A percentile compares a stretch with the other conserved stretches of the same genome.
These are phyloP conservation scores for Tricholoma saponaceum DNA, from an alignment of 768 basidiomycete genomes.

Conservation along the genomic window DNA sequence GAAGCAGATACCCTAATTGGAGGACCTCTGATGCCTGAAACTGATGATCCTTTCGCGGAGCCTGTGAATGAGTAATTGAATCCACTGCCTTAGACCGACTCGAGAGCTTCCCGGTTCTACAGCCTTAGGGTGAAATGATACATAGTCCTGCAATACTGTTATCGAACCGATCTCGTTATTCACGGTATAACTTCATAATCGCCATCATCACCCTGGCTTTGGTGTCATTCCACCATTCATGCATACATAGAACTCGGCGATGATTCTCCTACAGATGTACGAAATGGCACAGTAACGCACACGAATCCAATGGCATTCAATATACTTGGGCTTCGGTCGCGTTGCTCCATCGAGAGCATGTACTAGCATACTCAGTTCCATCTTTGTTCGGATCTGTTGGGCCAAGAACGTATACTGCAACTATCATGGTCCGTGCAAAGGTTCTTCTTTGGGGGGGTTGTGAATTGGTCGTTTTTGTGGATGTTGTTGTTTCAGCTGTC, in stretches of 20 bases:
- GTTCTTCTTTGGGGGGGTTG: background rate
- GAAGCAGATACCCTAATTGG: constrained; percentile 50
- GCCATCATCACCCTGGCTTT: background rate
- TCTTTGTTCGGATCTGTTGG: no score
- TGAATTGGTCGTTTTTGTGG: background rate
- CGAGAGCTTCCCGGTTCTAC: background rate
- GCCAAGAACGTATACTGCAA: background rate
- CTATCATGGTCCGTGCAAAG: background rate
- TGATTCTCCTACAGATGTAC: background rate
- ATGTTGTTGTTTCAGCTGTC: no score
- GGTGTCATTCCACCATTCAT: background rate
- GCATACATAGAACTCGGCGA: background rate
- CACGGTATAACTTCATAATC: background rate
- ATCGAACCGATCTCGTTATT: background rate
- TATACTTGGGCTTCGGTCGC: background rate
- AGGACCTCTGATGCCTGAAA: constrained; percentile 55
- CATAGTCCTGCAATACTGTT: background rate
- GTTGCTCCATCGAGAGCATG: no score
- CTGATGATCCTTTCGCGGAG: constrained; percentile 55
- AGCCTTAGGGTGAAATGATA: background rate
- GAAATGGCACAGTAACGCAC: background rate
- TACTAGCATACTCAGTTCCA: no score
- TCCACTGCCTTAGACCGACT: background rate
- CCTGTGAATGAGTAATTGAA: constrained; percentile 11
- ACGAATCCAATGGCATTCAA: background rate